Percentiles rank a stretch among this genome's conserved stretches.
These are phyloP conservation scores for Scolecobasidium constrictum DNA, from an alignment of 2,329 filamentous ascomycete species.

Conservation along the genomic window DNA sequence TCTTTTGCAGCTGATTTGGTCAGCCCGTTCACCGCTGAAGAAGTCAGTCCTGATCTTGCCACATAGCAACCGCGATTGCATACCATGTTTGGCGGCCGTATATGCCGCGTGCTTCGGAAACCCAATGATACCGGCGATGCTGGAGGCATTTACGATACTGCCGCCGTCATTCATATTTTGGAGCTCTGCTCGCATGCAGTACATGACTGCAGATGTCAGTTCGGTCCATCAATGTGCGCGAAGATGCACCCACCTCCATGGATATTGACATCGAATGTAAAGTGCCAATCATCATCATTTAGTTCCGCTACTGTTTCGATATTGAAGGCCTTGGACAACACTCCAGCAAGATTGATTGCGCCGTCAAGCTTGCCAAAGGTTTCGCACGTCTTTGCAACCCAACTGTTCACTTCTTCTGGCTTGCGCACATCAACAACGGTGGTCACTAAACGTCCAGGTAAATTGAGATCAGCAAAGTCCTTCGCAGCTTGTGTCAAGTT, in stretches of 20 bases:
- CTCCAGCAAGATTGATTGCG: constrained; percentile 31
- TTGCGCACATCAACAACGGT: constrained; percentile 22
- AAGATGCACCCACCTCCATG: constrained; percentile 19
- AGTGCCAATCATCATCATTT: constrained; percentile 28
- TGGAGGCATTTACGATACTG: constrained; percentile 35
- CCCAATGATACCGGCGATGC: constrained; percentile 40
- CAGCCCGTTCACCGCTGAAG: constrained; percentile 29
- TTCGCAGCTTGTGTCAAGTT: neutral
- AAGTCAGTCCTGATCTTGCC: constrained; percentile 8
- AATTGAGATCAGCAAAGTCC: neutral
- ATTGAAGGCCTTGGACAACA: constrained; percentile 29
- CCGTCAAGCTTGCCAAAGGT: constrained; percentile 25
- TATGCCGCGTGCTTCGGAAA: constrained; percentile 26
- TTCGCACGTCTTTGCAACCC: constrained; percentile 22
- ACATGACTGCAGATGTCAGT: constrained; percentile 25
- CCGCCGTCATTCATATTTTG: constrained; percentile 27
- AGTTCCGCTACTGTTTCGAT: constrained; percentile 18
- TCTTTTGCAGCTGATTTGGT: constrained; percentile 29
- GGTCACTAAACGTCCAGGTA: constrained; percentile 11
- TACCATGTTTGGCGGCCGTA: constrained; percentile 25
- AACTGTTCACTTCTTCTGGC: constrained; percentile 21
- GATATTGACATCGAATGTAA: constrained; percentile 27
- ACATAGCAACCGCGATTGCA: too few relatives aligned
- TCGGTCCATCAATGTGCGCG: constrained; percentile 5
- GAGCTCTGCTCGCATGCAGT: constrained; percentile 27